A percentile compares a stretch with the other conserved stretches of the same genome.
phyloP scores from a whole-genome alignment of 2,329 filamentous ascomycete genomes.

The Xylaria sp. region DNA sequence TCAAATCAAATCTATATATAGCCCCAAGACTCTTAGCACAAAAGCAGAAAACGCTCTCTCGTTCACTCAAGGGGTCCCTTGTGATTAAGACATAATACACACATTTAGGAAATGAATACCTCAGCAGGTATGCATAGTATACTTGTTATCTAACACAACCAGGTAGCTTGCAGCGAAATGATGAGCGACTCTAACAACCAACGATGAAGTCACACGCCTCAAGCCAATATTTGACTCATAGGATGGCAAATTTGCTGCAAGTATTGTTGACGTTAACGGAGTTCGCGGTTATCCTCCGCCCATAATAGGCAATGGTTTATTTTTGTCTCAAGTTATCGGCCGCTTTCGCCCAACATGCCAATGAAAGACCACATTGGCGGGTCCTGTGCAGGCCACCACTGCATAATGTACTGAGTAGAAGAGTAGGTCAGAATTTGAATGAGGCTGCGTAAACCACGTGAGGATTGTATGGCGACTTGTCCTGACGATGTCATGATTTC shows the following conservation, averaged over 20 bases:
- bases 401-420: constrained; percentile 10
- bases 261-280: constrained; percentile 24
- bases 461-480: not conserved
- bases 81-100: not conserved
- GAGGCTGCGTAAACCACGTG: constrained; percentile 28
- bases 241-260: constrained; percentile 5
- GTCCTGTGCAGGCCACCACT: constrained; percentile 23
- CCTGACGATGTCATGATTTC: constrained; percentile 3
- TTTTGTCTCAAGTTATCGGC: constrained; percentile 34
- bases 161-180: not conserved
- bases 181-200: not conserved
- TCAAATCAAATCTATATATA: constrained; percentile 38
- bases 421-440: constrained; percentile 11
- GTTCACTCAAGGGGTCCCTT: constrained; percentile 14
- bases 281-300: constrained; percentile 27
- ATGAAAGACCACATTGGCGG: constrained; percentile 24
- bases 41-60: constrained; percentile 26
- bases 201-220: not conserved
- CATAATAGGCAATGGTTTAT: constrained; percentile 30
- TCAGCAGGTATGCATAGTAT: not conserved
- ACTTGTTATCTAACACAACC: not conserved
- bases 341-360: constrained; percentile 25
- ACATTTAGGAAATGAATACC: constrained; percentile 4
- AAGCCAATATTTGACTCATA: constrained; percentile 15
- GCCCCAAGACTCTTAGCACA: constrained; percentile 2